Conservation (phyloP, 768 basidiomycete genomes). For the Mycena chlorophos region DNA sequence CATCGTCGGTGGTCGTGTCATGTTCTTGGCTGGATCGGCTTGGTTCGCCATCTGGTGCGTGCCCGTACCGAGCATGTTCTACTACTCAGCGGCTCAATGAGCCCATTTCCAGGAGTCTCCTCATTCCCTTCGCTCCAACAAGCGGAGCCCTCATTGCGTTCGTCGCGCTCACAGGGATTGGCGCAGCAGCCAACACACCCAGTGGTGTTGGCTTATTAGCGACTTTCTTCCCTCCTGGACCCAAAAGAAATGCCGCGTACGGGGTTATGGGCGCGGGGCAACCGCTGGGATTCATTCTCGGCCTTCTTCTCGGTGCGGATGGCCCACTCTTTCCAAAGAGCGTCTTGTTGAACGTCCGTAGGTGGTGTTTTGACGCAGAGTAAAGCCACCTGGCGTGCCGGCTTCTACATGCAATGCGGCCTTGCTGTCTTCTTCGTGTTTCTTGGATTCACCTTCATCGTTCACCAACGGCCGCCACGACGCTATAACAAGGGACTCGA, state of each 20-base stretch:
- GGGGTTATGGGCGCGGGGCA: slow-evolving; percentile 37
- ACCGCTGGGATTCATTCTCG: slow-evolving; percentile 35
- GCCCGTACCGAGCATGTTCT: not conserved
- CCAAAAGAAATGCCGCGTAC: slow-evolving; percentile 31
- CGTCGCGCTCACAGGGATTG: slow-evolving; percentile 33
- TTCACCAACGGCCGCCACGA: slow-evolving; percentile 17
- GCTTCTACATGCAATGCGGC: slow-evolving; percentile 36
- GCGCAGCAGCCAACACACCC: slow-evolving; percentile 37
- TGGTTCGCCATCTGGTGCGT: slow-evolving; percentile 34
- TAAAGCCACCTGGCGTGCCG: slow-evolving; percentile 32
- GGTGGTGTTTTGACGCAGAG: slow-evolving; percentile 35
- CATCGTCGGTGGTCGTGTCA: slow-evolving; percentile 26
- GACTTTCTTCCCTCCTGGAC: slow-evolving; percentile 31
- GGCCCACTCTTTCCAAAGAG: not conserved
- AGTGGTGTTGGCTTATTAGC: slow-evolving; percentile 30
- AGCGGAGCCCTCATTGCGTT: slow-evolving; percentile 31
- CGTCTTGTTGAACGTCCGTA: slow-evolving; percentile 10
- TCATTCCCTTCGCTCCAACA: slow-evolving; percentile 30
- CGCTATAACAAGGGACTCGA: slow-evolving; percentile 35
- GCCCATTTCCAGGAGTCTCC: slow-evolving; percentile 28
- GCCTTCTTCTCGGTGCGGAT: slow-evolving; percentile 31
- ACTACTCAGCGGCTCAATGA: not conserved
- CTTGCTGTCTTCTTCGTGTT: slow-evolving; percentile 30
- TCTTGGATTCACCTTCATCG: slow-evolving; percentile 26
- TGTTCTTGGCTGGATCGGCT: slow-evolving; percentile 32